Percentiles rank a stretch among this genome's conserved stretches.
Evolutionary conservation across 139 green algal genomes (phyloP).

Genomic region (Chloropicon primus): DNA sequence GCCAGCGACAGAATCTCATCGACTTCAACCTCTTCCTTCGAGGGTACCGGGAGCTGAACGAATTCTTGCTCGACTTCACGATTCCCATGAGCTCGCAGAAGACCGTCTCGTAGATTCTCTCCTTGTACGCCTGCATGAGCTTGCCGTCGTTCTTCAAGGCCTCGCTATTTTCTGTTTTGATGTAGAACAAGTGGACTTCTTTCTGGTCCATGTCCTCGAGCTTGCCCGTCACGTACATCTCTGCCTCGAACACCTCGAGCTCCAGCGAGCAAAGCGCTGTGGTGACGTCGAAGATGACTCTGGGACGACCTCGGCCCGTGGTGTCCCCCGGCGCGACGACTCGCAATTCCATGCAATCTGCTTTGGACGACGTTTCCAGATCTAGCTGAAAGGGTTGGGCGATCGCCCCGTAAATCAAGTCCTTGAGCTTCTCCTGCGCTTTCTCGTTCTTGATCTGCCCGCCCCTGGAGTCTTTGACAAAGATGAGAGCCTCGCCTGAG

Average conservation of each 20-base stretch:
- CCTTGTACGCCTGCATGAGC: neutral
- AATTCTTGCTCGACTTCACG: neutral
- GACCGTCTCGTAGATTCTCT: neutral
- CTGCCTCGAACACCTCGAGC: neutral
- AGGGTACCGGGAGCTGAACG: neutral
- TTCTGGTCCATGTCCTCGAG: neutral
- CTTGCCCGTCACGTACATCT: neutral
- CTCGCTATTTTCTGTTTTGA: neutral
- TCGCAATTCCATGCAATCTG: neutral
- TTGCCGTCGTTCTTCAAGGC: neutral
- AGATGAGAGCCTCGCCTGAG: neutral
- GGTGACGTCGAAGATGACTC: neutral
- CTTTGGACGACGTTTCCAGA: neutral
- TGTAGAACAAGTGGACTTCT: neutral
- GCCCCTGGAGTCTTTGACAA: neutral
- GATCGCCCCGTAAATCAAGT: neutral
- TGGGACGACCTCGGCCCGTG: neutral
- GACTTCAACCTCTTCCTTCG: neutral
- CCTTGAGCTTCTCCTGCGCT: neutral
- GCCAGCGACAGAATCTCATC: neutral
- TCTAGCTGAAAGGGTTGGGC: neutral
- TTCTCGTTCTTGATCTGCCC: neutral
- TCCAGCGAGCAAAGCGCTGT: neutral
- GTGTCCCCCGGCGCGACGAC: neutral
- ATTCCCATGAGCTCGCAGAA: neutral